phyloP scores from a whole-genome alignment of 768 basidiomycete genomes.

The Tulasnella calospora region DNA sequence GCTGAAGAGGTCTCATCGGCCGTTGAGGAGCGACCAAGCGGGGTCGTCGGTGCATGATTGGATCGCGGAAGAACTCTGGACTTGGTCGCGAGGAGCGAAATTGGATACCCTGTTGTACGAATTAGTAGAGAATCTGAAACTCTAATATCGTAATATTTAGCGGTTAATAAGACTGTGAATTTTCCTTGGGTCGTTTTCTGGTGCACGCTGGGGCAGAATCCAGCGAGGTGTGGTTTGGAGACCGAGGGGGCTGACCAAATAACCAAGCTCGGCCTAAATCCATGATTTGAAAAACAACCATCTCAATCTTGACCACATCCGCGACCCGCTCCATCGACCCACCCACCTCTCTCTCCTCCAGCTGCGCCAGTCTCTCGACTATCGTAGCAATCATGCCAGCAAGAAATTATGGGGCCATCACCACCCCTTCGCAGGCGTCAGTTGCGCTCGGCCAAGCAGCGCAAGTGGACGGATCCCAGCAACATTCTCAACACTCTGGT shows the following conservation, averaged over 20 bases:
- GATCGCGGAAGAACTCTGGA: background rate
- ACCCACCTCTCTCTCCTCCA: background rate
- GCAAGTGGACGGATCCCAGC: background rate
- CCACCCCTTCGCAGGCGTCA: background rate
- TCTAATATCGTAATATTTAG: background rate
- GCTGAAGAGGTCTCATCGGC: background rate
- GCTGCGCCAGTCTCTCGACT: background rate
- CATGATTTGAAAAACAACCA: background rate
- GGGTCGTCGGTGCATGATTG: background rate
- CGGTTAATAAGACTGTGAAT: background rate
- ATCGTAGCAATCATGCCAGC: background rate
- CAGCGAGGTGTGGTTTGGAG: background rate
- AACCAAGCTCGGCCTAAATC: constrained; percentile 19
- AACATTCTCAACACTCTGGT: background rate
- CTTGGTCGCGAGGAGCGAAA: constrained; percentile 2
- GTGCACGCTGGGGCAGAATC: background rate
- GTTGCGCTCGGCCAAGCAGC: background rate
- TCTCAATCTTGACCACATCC: background rate
- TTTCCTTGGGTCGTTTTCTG: background rate
- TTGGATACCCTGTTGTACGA: constrained; percentile 2
- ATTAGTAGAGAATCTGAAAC: background rate
- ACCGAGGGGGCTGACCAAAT: background rate
- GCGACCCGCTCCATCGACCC: background rate
- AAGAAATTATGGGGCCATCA: background rate
- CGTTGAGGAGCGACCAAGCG: background rate